These are phyloP conservation scores for Sporopachydermia cereana DNA, from an alignment of 1,139 yeast genomes.

Conservation along the genomic window DNA sequence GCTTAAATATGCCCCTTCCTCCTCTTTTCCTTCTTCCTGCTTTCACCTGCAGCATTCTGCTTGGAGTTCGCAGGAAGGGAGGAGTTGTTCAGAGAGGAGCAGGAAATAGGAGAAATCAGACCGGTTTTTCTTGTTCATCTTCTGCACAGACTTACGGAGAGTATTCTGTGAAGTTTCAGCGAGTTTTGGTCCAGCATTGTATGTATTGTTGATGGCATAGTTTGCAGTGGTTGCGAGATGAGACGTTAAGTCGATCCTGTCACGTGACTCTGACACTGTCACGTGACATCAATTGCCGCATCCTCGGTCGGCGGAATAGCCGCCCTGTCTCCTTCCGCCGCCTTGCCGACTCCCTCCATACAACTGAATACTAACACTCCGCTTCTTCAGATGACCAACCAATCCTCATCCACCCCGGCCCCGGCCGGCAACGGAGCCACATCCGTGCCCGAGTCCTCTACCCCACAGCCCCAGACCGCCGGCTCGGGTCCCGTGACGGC, in stretches of 20 bases:
- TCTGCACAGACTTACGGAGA: too few species aligned
- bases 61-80: constrained; percentile 2
- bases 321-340: background rate
- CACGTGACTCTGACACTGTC: background rate
- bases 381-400: background rate
- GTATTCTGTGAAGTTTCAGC: too few species aligned
- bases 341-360: background rate
- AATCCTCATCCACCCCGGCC: background rate
- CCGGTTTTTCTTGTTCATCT: too few species aligned
- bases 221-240: background rate
- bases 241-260: too few species aligned
- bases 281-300: background rate
- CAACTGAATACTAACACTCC: background rate
- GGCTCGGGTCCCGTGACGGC: background rate
- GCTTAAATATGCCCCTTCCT: background rate
- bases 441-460: background rate
- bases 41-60: constrained; percentile 3
- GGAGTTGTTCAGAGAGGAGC: too few species aligned
- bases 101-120: too few species aligned
- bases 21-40: background rate
- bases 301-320: background rate
- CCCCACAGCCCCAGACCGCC: background rate
- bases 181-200: too few species aligned
- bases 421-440: background rate
- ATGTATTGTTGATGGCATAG: background rate